Evolutionary conservation across 257 asterid genomes (phyloP), one percentile per base, ranked within the genome.

Genomic region (Nicotiana noctiflora): DNA sequence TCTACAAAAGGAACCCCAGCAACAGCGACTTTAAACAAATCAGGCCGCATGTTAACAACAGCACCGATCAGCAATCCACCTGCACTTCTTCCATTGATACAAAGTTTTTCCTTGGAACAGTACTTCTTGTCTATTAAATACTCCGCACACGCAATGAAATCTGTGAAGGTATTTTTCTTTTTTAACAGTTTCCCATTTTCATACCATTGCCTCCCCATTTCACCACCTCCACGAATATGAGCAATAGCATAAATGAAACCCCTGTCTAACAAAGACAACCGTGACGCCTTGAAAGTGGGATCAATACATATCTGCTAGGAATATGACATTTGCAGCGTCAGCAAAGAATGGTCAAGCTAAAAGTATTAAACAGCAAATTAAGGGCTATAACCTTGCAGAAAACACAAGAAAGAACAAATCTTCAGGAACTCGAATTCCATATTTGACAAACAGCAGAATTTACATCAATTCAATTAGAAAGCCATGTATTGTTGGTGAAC

Each of bases 161-260:
- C 98, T 3, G 94, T 93, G 89, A 95, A 95, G 9, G 99, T 95
- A 81, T 95, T 92, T 72, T 87, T 95, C 87, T 95, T 95, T 90
- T 91, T 89, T 80, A 95, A 89, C 79, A 93, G 90, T 80, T 95
- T 95, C 81, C 99, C 99, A 63, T 90, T 85, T 86, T 95, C 99
- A 81, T 95, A 95, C 99, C 99, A 95, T 25, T 81, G 94, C 83
- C 99, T 92, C 86, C 99, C 99, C 98, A 95, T 89, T 89, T 95
- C 99, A 84, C 99, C 99, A 68, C 99, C 99, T 84, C 99, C 99
- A 79, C 99, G 97, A 82, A 95, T 59, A 82, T 95, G 98, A 59
- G 96, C 96, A 86, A 93, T 83, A 49, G 92, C 89, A 60, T 86
- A 91, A 82, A 92, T 86, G 88, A 95, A 90, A 56, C 99, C 99